Percentiles rank a stretch among this genome's conserved stretches.
phyloP scores from a whole-genome alignment of 306 rosid species.

The Cucurbita argyrosperma region DNA sequence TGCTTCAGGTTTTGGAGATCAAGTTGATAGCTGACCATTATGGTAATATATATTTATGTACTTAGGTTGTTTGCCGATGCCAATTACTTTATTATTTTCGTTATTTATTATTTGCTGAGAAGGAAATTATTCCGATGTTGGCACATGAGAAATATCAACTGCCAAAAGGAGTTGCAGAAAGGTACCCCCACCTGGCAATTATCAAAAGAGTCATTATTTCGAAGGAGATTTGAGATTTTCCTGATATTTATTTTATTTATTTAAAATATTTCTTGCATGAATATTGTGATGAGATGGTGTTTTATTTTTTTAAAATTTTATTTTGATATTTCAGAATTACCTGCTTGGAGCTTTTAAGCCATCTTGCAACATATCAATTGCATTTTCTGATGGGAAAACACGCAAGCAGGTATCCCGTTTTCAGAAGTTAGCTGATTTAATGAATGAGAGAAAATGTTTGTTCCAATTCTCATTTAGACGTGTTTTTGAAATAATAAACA shows the following conservation, averaged over 20 bases:
- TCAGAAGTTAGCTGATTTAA: neutral
- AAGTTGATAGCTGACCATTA: neutral
- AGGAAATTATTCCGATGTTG: neutral
- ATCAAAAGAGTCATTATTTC: neutral
- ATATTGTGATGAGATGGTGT: neutral
- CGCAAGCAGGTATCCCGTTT: slow-evolving; percentile 66
- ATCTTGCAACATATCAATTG: slow-evolving; percentile 63
- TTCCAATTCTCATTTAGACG: neutral
- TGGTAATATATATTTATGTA: slow-evolving; percentile 1
- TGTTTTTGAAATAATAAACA: neutral
- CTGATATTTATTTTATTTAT: neutral
- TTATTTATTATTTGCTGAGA: neutral
- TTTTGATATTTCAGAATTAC: slow-evolving; percentile 46
- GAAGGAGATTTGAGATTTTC: neutral
- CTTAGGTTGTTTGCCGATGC: neutral
- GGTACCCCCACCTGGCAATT: neutral
- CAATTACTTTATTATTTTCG: neutral
- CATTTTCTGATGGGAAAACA: slow-evolving; percentile 75
- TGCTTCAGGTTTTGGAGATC: slow-evolving; percentile 2
- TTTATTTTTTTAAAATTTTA: neutral
- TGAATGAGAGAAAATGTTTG: neutral
- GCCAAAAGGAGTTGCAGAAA: neutral
- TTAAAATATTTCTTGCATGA: neutral
- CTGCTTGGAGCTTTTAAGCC: slow-evolving; percentile 99
- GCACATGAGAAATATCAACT: neutral